Conservation (phyloP, 2,329 filamentous ascomycete genomes). For the Exophiala oligosperma region DNA sequence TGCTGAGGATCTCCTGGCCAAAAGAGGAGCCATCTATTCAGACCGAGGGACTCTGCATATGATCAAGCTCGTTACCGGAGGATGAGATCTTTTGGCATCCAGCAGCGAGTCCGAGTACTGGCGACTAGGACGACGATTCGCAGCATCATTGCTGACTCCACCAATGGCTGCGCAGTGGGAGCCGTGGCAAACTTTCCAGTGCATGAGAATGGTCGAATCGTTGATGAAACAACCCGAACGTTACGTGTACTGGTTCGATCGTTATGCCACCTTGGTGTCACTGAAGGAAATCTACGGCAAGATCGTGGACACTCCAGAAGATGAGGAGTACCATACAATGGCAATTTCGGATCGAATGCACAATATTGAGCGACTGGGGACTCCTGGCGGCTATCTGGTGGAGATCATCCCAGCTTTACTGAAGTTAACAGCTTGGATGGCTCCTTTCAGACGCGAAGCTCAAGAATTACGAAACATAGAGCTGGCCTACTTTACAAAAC, state of each 20-base stretch:
- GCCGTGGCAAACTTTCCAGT: background rate
- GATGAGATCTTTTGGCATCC: background rate
- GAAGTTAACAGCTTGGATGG: background rate
- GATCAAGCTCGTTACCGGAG: background rate
- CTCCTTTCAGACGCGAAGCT: constrained; percentile 29
- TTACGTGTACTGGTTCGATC: background rate
- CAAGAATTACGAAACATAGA: too few species aligned
- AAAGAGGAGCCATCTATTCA: constrained; percentile 32
- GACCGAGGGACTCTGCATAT: background rate
- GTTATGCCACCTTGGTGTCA: background rate
- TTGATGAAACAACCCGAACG: background rate
- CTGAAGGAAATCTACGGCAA: background rate
- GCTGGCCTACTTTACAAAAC: too few species aligned
- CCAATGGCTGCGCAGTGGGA: background rate
- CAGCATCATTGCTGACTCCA: background rate
- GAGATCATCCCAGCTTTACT: background rate
- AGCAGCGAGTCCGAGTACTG: background rate
- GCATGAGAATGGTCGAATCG: background rate
- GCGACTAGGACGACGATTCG: background rate
- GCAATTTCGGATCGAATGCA: background rate
- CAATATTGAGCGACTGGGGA: background rate
- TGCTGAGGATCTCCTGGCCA: constrained; percentile 36
- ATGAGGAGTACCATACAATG: background rate
- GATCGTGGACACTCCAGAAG: background rate
- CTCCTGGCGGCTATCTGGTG: background rate